Percentiles rank a stretch among this genome's conserved stretches.
Conservation (phyloP, 2,329 filamentous ascomycete species). For the Cercospora zeae-maydis region DNA sequence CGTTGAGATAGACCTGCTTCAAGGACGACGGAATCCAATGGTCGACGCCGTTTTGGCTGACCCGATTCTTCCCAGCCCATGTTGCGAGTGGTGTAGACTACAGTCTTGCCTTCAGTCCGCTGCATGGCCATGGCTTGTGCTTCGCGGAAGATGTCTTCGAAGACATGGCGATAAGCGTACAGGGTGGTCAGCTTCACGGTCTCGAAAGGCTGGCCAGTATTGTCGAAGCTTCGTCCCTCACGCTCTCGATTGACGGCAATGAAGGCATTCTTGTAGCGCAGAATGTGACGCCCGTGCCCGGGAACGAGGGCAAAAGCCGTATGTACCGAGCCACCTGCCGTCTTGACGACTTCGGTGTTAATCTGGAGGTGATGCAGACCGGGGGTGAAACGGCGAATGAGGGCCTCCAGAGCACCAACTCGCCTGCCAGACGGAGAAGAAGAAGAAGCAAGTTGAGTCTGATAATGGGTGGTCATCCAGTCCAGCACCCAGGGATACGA, state of each 20-base stretch:
- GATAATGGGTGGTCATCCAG: conserved; percentile 71
- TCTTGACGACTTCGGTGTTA: conserved; percentile 59
- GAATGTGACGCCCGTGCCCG: conserved; percentile 81
- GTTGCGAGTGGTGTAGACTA: conserved; percentile 81
- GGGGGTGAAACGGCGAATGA: conserved; percentile 57
- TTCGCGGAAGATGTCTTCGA: conserved; percentile 84
- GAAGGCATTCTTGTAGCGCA: conserved; percentile 83
- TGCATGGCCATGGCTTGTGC: conserved; percentile 75
- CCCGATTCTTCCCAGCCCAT: conserved; percentile 84
- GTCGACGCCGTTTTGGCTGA: conserved; percentile 78
- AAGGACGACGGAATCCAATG: conserved; percentile 80
- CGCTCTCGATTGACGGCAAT: conserved; percentile 84
- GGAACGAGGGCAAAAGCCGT: conserved; percentile 87
- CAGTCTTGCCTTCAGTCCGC: conserved; percentile 85
- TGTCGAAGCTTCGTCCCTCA: conserved; percentile 70
- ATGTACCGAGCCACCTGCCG: conserved; percentile 64
- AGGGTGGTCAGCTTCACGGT: conserved; percentile 88
- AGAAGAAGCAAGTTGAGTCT: conserved; percentile 40
- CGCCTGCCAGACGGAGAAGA: conserved; percentile 28
- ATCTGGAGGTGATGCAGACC: conserved; percentile 63
- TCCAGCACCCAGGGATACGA: conserved; percentile 92
- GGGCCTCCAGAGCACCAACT: conserved; percentile 47
- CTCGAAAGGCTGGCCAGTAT: conserved; percentile 88
- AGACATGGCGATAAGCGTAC: conserved; percentile 82
- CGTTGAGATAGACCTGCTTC: conserved; percentile 78